Conservation (phyloP, 2,329 filamentous ascomycete species). For the Penicillium sp. region DNA sequence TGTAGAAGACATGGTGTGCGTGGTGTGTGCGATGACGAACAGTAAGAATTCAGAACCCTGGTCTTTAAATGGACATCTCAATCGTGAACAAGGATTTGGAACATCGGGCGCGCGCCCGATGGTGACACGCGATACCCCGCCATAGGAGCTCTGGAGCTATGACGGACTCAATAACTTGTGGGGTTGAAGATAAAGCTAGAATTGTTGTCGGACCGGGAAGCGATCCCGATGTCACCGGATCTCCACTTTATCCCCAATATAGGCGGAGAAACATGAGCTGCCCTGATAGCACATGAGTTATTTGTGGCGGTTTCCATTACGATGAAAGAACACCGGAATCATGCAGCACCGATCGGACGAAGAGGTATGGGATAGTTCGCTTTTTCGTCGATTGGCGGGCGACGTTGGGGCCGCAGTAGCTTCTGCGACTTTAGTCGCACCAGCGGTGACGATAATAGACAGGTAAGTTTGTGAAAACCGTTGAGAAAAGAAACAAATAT, state of each 20-base stretch:
- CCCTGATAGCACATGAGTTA: background rate
- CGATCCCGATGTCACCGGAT: background rate
- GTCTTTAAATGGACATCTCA: conserved; percentile 7
- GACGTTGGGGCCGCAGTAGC: conserved; percentile 26
- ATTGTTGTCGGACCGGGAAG: background rate
- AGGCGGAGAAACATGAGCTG: background rate
- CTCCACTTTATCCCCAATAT: background rate
- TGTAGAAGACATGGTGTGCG: conserved; percentile 17
- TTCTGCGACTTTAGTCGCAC: conserved; percentile 28
- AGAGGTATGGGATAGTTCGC: conserved; percentile 7
- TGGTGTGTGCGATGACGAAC: background rate
- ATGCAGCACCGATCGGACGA: conserved; percentile 13
- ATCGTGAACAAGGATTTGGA: background rate
- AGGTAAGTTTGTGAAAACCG: conserved; percentile 13
- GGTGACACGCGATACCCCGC: conserved; percentile 7
- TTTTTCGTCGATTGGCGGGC: conserved; percentile 17
- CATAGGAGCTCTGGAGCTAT: conserved; percentile 6
- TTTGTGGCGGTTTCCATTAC: background rate
- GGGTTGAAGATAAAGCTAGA: background rate
- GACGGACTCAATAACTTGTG: background rate
- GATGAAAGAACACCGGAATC: background rate
- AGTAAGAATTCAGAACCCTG: background rate
- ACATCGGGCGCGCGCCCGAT: conserved; percentile 12
- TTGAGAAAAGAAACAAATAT: background rate
- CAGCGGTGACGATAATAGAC: conserved; percentile 30